Percentiles rank a stretch among this genome's conserved stretches.
Conservation (phyloP, 148 eudicot genomes). For the Persicaria tinctoria region DNA sequence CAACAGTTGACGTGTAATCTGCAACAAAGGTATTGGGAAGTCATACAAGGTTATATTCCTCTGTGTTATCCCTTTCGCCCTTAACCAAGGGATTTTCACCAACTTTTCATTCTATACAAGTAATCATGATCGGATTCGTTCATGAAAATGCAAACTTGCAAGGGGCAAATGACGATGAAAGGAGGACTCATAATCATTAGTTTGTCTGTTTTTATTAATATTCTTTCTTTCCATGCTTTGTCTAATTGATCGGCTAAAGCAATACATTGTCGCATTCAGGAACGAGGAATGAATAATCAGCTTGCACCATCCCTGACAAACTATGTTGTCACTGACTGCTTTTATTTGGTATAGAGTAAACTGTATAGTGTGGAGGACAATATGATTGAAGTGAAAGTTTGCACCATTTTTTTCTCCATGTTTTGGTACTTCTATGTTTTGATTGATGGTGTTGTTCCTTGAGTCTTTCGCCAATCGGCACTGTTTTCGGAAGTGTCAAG, state of each 20-base stretch:
- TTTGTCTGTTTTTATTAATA: not conserved
- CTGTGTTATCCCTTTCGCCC: not conserved
- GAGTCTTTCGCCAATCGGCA: not conserved
- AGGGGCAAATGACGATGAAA: conserved; percentile 1
- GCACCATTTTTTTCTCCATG: not conserved
- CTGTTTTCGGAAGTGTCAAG: not conserved
- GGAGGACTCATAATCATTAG: not conserved
- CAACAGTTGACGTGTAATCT: not conserved
- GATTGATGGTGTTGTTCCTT: not conserved
- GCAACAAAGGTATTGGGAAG: not conserved
- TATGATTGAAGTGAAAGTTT: not conserved
- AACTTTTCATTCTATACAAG: not conserved
- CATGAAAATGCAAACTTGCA: not conserved
- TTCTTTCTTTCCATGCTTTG: conserved; percentile 9
- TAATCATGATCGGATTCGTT: conserved; percentile 7
- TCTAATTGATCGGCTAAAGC: not conserved
- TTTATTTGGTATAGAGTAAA: not conserved
- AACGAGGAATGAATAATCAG: not conserved
- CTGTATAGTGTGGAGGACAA: conserved; percentile 5
- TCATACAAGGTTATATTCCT: not conserved
- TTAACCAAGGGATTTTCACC: not conserved
- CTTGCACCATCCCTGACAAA: not conserved
- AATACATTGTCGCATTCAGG: conserved; percentile 2
- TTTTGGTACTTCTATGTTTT: not conserved
- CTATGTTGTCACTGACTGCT: not conserved